Percentiles rank a stretch among this genome's conserved stretches.
These are phyloP conservation scores for Amylocarpus encephaloides DNA, from an alignment of 2,329 filamentous ascomycete genomes.

Conservation along the genomic window DNA sequence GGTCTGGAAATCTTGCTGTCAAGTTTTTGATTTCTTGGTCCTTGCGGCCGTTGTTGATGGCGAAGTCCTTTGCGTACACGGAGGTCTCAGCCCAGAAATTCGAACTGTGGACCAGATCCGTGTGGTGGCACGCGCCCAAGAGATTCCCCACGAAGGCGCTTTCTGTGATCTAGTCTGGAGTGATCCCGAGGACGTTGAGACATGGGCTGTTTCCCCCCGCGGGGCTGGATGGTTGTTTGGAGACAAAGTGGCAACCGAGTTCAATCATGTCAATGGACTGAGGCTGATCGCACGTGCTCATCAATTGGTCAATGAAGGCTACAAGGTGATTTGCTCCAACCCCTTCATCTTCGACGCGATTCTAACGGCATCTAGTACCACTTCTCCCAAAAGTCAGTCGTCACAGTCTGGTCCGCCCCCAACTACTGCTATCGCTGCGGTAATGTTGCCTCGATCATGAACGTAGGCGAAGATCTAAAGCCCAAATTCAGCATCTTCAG, in stretches of 20 bases:
- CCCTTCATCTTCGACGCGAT: not conserved
- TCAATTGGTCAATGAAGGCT: slow-evolving; percentile 71
- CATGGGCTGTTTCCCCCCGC: slow-evolving; percentile 63
- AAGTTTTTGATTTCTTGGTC: slow-evolving; percentile 72
- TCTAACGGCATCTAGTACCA: slow-evolving; percentile 60
- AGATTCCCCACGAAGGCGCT: slow-evolving; percentile 70
- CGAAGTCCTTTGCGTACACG: slow-evolving; percentile 67
- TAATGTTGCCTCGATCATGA: slow-evolving; percentile 74
- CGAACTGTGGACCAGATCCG: slow-evolving; percentile 69
- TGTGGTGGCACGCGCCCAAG: slow-evolving; percentile 66
- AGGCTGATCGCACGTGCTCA: slow-evolving; percentile 67
- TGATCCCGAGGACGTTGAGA: slow-evolving; percentile 65
- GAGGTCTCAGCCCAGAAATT: slow-evolving; percentile 66
- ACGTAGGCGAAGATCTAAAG: slow-evolving; percentile 74
- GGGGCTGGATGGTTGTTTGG: slow-evolving; percentile 50
- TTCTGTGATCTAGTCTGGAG: slow-evolving; percentile 75
- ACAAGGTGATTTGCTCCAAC: slow-evolving; percentile 45
- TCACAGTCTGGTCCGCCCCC: slow-evolving; percentile 59
- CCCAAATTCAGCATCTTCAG: slow-evolving; percentile 91
- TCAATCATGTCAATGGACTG: slow-evolving; percentile 70
- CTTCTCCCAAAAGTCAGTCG: slow-evolving; percentile 89
- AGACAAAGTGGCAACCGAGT: slow-evolving; percentile 68
- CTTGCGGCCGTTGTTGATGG: slow-evolving; percentile 69
- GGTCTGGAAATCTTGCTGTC: slow-evolving; percentile 74
- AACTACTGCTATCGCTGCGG: slow-evolving; percentile 43